phyloP scores from a whole-genome alignment of 805 yeast genomes.

The Metschnikowia proteae region DNA sequence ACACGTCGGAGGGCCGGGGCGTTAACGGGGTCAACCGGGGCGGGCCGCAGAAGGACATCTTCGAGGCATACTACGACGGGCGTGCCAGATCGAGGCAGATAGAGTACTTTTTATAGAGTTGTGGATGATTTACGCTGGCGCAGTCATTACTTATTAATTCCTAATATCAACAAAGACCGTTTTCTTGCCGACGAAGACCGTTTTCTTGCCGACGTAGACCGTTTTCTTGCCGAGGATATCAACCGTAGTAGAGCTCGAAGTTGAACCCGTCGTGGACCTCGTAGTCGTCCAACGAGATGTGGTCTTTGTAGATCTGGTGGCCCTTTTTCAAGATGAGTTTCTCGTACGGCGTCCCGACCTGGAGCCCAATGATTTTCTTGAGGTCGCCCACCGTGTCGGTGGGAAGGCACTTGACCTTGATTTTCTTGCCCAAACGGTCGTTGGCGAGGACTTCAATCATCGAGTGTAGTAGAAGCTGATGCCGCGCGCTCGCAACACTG shows the following conservation, averaged over 20 bases:
- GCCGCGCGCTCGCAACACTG: not conserved
- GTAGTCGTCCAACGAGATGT: slow-evolving; percentile 88
- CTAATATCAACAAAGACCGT: not conserved
- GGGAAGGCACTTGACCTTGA: slow-evolving; percentile 81
- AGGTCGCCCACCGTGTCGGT: slow-evolving; percentile 88
- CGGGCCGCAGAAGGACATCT: slow-evolving; percentile 18
- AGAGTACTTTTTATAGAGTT: slow-evolving; percentile 45
- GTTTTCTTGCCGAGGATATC: not conserved
- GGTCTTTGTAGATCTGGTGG: slow-evolving; percentile 79
- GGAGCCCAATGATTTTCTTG: slow-evolving; percentile 77
- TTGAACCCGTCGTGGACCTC: slow-evolving; percentile 89
- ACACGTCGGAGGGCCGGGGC: slow-evolving; percentile 39
- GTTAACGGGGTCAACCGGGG: slow-evolving; percentile 31
- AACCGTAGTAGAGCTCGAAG: slow-evolving; percentile 76
- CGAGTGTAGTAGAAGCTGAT: not conserved
- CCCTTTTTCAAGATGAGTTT: slow-evolving; percentile 79
- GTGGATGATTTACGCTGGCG: slow-evolving; percentile 5
- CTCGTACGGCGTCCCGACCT: slow-evolving; percentile 70
- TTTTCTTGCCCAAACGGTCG: slow-evolving; percentile 77
- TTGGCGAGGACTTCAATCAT: slow-evolving; percentile 44
- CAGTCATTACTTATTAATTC: not conserved
- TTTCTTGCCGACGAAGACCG: no score
- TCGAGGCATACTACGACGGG: slow-evolving; percentile 27
- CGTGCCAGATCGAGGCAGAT: slow-evolving; percentile 37
- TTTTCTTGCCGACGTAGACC: no score